These are phyloP conservation scores for Rhododendron henanense DNA, from an alignment of 148 eudicot species.

Conservation along the genomic window DNA sequence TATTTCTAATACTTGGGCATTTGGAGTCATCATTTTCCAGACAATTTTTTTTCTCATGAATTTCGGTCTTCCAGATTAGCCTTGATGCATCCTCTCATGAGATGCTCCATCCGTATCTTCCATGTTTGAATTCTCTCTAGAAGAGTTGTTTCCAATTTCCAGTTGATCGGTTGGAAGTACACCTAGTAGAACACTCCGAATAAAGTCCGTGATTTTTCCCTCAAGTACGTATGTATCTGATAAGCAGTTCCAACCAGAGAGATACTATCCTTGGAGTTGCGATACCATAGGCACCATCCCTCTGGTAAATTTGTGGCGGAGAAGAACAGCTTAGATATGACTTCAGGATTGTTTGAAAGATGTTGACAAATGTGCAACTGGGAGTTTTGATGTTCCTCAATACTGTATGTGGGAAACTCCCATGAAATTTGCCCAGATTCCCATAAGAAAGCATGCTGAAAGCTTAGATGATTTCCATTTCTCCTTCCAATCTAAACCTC, in stretches of 20 bases:
- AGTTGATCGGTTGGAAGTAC: background rate
- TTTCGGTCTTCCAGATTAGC: too few relatives aligned
- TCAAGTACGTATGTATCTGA: too few relatives aligned
- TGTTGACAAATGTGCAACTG: background rate
- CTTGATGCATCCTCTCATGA: background rate
- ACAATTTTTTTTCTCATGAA: too few relatives aligned
- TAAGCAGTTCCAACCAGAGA: background rate
- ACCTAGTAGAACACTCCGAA: background rate
- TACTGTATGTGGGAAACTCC: background rate
- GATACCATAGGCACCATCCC: background rate
- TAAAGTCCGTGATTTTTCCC: background rate
- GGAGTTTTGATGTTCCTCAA: background rate
- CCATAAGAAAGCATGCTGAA: background rate
- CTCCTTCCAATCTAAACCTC: background rate
- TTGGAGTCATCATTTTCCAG: too few relatives aligned
- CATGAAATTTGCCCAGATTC: too few relatives aligned
- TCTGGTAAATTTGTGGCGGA: background rate
- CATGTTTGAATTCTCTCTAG: background rate
- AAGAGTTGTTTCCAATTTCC: background rate
- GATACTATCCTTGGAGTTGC: background rate
- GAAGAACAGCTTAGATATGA: background rate
- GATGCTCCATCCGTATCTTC: too few relatives aligned
- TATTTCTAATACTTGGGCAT: too few relatives aligned
- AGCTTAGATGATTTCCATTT: background rate
- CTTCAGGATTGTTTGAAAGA: background rate